Base-by-base conservation (phyloP, 2,329 filamentous ascomycete species). In the Arthrobotrys sphaeroides region DNA sequence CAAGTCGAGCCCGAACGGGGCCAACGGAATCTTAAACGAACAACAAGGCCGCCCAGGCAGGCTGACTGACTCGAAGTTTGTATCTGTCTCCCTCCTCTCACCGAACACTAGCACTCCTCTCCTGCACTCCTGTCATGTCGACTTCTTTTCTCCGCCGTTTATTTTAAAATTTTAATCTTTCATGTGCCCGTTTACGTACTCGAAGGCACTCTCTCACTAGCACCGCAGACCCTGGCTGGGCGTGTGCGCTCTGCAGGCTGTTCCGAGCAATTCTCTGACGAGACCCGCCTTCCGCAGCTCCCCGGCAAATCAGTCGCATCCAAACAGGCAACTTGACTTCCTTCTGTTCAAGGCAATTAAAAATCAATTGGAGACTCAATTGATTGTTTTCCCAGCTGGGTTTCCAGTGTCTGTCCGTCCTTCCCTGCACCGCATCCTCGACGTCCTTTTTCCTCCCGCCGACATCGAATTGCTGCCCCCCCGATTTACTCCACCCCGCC, bases 211-310 rank as follows among this genome's bases (percentile, higher is more conserved):
- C n/a, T n/a, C n/a, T n/a, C n/a, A n/a, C n/a, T n/a, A n/a, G n/a
- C n/a, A n/a, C n/a, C n/a, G n/a, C n/a, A n/a, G n/a, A n/a, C n/a
- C n/a, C n/a, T n/a, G n/a, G n/a, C n/a, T n/a, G n/a, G n/a, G n/a
- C n/a, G n/a, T n/a, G n/a, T 18, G 40, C 18, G 20, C 28, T 18
- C n/a, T 60, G 55, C 55, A 38, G 16, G 47, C n/a, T 42, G 64
- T 62, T 55, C 66, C 43, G 66, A 62, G 7, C 33, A 24, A 36
- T 20, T 42, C 51, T 61, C 57, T 53, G 57, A 33, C 42, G 42
- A 53, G 60, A 73, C 68, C 69, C 60, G 69, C 69, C 69, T 73
- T 73, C 69, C 69, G 69, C 67, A 66, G 69, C 69, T 73, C 60
- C 69, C 69, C 69, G 69, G 69, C 60, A 57, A 49, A 60, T 45